Base-by-base conservation (phyloP, 768 basidiomycete genomes). In the Solioccasus polychromus region DNA sequence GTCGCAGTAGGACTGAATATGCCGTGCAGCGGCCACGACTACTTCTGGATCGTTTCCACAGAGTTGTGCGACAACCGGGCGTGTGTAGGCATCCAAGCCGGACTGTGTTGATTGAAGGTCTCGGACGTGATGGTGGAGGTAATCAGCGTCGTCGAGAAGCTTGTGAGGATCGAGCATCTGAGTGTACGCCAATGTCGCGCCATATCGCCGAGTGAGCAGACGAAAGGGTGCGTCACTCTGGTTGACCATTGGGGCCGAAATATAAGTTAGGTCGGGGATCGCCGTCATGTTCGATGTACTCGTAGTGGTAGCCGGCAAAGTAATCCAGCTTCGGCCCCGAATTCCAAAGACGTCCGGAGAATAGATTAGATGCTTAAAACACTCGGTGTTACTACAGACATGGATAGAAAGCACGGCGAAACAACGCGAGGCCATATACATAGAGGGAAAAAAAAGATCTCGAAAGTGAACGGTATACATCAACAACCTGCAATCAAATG, bases 161-260 rank as follows among this genome's bases (percentile, higher is more conserved):
- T 66, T 74, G 29, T 82, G 72, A 9, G 88, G 74, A 36, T 74
- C 67, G 29, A 85, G 79, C 88, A 91, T 91, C 58, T 90, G 87
- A 3, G 88, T 85, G 64, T 85, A 88, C 14, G 79, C 70, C 53
- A 82, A 59, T 1, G 85, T 86, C 22, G 83, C 77, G 17, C 83
- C 82, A 62, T 88, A 74, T 48, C 68, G 70, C 44, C 77, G 73
- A 3, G 77, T 76, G 41, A 89, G 73, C 11, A 77, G 52, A 26
- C 88, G 75, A 55, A 88, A 90, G 1, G 88, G 83, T 0, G 84
- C 72, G 53, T 91, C 88, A 22, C 85, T 87, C 58, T 88, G 87
- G 47, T 85, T 82, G 46, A 90, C 77, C 86, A 88, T 88, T 3
- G 85, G 86, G 7, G 86, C 85, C 7, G 82, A 73, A 42, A 87